phyloP scores from a whole-genome alignment of 2,329 filamentous ascomycete species.

The Boeremia lycopersici region DNA sequence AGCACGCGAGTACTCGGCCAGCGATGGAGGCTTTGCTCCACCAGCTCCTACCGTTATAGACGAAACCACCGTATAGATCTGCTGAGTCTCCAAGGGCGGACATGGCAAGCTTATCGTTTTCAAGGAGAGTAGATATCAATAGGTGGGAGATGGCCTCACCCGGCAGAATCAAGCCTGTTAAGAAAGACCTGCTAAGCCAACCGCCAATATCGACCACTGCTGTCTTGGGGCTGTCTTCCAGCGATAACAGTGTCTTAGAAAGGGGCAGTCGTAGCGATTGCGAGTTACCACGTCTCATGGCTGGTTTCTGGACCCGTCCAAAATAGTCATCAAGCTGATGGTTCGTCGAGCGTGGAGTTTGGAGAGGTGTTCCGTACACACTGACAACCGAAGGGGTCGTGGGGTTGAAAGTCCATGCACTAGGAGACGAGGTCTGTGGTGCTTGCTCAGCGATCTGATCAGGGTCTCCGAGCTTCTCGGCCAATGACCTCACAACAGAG shows the following conservation, averaged over 20 bases:
- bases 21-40: slow-evolving; percentile 64
- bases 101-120: slow-evolving; percentile 60
- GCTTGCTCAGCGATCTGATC: slow-evolving; percentile 19
- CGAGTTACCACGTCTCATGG: slow-evolving; percentile 32
- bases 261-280: slow-evolving; percentile 41
- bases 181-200: slow-evolving; percentile 62
- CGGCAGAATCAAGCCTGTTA: slow-evolving; percentile 61
- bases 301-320: slow-evolving; percentile 36
- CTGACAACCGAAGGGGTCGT: slow-evolving; percentile 41
- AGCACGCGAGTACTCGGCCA: slow-evolving; percentile 58
- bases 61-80: slow-evolving; percentile 62
- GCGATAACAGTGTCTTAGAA: slow-evolving; percentile 24
- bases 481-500: slow-evolving; percentile 46
- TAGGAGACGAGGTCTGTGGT: slow-evolving; percentile 25
- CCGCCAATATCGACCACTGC: slow-evolving; percentile 49
- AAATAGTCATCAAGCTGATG: slow-evolving; percentile 44
- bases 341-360: slow-evolving; percentile 41
- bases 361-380: slow-evolving; percentile 47
- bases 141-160: slow-evolving; percentile 60
- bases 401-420: slow-evolving; percentile 31
- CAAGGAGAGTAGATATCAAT: slow-evolving; percentile 61
- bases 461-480: slow-evolving; percentile 41
- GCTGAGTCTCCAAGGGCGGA: slow-evolving; percentile 56
- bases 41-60: slow-evolving; percentile 57
- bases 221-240: slow-evolving; percentile 21